These are phyloP conservation scores for Candida caryicola DNA, from an alignment of 805 yeast species.

Conservation along the genomic window DNA sequence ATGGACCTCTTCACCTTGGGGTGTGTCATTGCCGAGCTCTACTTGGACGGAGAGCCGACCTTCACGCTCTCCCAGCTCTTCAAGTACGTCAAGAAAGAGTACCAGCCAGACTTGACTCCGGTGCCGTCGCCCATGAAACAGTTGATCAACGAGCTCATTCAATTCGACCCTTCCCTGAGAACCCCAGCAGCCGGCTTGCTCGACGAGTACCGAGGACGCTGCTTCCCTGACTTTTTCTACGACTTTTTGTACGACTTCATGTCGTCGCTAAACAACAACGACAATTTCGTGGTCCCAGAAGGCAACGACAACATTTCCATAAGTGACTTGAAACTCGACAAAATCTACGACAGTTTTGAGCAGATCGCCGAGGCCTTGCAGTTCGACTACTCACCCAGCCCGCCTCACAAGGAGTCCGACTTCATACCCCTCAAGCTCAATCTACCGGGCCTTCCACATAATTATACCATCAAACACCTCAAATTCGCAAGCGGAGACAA, in stretches of 20 bases:
- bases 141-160: constrained; percentile 62
- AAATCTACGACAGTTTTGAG: constrained; percentile 58
- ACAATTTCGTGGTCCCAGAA: constrained; percentile 11
- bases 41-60: constrained; percentile 79
- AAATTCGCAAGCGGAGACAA: constrained; percentile 14
- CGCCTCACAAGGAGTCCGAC: neutral
- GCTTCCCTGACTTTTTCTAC: constrained; percentile 71
- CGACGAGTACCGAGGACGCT: constrained; percentile 41
- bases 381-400: constrained; percentile 15
- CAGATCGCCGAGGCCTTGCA: constrained; percentile 30
- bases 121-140: constrained; percentile 48
- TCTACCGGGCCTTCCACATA: constrained; percentile 48
- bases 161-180: constrained; percentile 60
- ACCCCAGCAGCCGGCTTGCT: constrained; percentile 54
- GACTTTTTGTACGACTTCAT: constrained; percentile 69
- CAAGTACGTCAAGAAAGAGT: constrained; percentile 71
- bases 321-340: constrained; percentile 51
- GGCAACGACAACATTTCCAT: constrained; percentile 20
- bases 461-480: constrained; percentile 40
- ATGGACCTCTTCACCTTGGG: constrained; percentile 86
- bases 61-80: constrained; percentile 86
- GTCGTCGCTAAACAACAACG: constrained; percentile 26
- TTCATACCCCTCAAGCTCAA: constrained; percentile 42
- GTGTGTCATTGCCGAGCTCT: constrained; percentile 88
- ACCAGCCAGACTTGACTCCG: constrained; percentile 57